Evolutionary conservation across 805 yeast genomes (phyloP), one percentile per base, ranked within the genome.

Genomic region (Candida broadrunensis): DNA sequence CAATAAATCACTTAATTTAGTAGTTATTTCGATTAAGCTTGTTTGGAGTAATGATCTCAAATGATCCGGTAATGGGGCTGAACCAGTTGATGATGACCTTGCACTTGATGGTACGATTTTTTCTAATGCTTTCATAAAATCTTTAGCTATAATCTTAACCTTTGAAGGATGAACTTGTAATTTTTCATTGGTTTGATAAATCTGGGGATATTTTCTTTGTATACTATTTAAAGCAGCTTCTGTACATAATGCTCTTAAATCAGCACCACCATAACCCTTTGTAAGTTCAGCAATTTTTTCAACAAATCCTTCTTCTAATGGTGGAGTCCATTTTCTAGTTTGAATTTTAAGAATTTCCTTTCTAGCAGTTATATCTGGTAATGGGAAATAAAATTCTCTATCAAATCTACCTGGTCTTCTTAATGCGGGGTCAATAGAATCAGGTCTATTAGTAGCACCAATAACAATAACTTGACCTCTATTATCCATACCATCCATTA

Each of bases 401-500:
- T 93, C 99, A 55, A 93, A 93, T 61, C 99, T 76, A 1, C 99
- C 99, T 0, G 99, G 99, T 53, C 99, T 77, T 56, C 99, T 77
- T 43, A 93, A 72, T 0, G 99, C 99, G 1, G 99, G 97, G 63
- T 93, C 99, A n/a, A 93, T 87, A 0, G 97, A 86, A 64, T 93
- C 98, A 0, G 99, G 99, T 56, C 99, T 73, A 64, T 93, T 93
- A 0, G 99, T 93, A 1, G 99, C 99, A 44, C 99, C 99, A 51
- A 93, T 90, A 2, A 93, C 97, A 48, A 93, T 91, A 15, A 93
- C 98, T 59, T 93, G 98, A 6, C 99, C 99, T 59, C 98, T 80
- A 51, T 89, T 89, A 60, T 91, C 98, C 98, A 93, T 93, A 53
- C 99, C 99, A 62, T 93, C 99, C 99, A 93, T 93, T 38, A 93